Evolutionary conservation across 2,329 filamentous ascomycete species (phyloP), one percentile per base, ranked within the genome.

Genomic region (Verticillium tricorpus): DNA sequence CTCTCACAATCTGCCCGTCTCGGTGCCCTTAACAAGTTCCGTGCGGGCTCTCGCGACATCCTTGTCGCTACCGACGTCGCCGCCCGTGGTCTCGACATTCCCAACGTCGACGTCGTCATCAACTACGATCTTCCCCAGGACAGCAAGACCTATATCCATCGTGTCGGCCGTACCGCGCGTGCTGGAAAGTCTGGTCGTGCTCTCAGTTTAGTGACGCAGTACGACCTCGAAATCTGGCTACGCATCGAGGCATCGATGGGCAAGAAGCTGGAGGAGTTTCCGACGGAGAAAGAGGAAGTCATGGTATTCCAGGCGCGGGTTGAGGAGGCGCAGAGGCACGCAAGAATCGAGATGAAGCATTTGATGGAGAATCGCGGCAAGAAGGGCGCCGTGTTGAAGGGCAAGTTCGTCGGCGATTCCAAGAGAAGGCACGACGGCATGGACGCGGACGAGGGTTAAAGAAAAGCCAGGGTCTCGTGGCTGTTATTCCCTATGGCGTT

Each of bases 61-160:
- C 85, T 99, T 4, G 90, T 97, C 3, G 93, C 93, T 12, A 97
- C 93, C 0, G 93, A 97, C 73, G 92, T 97, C n/a, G 93, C 93
- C 1, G 91, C 93, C 1, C 88, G 93, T 73, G 94, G 93, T 82
- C 82, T 97, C 7, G 93, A 97, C 79, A 96, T 97, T 56, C 93
- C 93, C 14, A 89, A 87, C n/a, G 93, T 97, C 14, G 92, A 96
- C 67, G 78, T 94, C 0, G 91, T 97, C 2, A 74, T 97, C 67
- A 97, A 97, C 76, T 91, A 89, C 67, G 93, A 97, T 70, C 77
- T 97, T 2, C 92, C 93, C 0, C 85, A 87, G 32, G 92, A 96
- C 75, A 91, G 86, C 69, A 96, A 96, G 76, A 97, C 93, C 0
- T 96, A 96, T 69, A 90, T 97, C 35, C 93, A 97, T 75, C 85